Evolutionary conservation across 192 early-diverging fungal species (phyloP).

Genomic region (Coemansia sp.): DNA sequence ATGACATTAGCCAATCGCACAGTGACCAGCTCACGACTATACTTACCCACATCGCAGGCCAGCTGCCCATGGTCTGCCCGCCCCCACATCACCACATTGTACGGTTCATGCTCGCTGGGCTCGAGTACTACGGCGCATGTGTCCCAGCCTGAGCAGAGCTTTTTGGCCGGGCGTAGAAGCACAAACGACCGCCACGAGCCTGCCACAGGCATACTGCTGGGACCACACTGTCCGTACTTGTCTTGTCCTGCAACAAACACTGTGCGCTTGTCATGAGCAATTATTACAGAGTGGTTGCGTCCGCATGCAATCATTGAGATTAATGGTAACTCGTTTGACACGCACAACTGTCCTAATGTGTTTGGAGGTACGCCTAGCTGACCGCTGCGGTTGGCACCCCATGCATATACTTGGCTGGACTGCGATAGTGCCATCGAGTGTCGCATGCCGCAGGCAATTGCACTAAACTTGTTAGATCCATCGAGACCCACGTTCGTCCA

Average conservation of each 20-base stretch:
- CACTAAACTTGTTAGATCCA: not conserved
- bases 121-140: slow-evolving; percentile 61
- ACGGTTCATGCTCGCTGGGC: slow-evolving; percentile 45
- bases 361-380: slow-evolving; percentile 53
- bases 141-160: slow-evolving; percentile 52
- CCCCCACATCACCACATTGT: slow-evolving; percentile 64
- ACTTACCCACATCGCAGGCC: slow-evolving; percentile 4
- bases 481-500: not conserved
- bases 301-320: slow-evolving; percentile 64
- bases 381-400: slow-evolving; percentile 68
- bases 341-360: not conserved
- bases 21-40: slow-evolving; percentile 14
- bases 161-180: slow-evolving; percentile 9
- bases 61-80: slow-evolving; percentile 75
- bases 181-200: slow-evolving; percentile 15
- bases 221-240: slow-evolving; percentile 66
- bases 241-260: slow-evolving; percentile 62
- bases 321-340: slow-evolving; percentile 18
- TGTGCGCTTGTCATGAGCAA: slow-evolving; percentile 44
- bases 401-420: slow-evolving; percentile 53
- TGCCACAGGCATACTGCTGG: slow-evolving; percentile 1
- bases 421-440: slow-evolving; percentile 59
- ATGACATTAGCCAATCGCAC: slow-evolving; percentile 8
- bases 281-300: slow-evolving; percentile 60
- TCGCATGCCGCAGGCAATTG: slow-evolving; percentile 64